Evolutionary conservation across 2,329 filamentous ascomycete genomes (phyloP).

Genomic region (Penicillium corylophilum): DNA sequence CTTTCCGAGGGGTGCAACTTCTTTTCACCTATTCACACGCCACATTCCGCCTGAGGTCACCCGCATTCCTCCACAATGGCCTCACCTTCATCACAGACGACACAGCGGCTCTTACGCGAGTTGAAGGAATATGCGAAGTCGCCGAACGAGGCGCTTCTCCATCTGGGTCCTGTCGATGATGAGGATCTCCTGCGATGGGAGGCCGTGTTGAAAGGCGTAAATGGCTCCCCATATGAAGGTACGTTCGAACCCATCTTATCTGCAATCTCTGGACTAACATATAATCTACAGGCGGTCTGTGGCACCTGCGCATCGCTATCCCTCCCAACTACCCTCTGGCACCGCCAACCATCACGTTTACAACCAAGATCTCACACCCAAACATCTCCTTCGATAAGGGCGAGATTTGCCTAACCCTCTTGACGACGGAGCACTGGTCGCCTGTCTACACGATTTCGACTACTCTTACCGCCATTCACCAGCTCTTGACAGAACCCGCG

Average conservation of each 20-base stretch:
- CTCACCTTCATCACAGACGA: constrained; percentile 36
- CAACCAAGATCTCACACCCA: constrained; percentile 81
- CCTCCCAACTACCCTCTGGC: constrained; percentile 75
- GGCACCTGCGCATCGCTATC: constrained; percentile 76
- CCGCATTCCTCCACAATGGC: constrained; percentile 22
- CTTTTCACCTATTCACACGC: background rate
- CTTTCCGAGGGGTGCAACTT: constrained; percentile 2
- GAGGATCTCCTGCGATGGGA: constrained; percentile 60
- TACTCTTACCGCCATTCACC: constrained; percentile 49
- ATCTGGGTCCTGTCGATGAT: constrained; percentile 58
- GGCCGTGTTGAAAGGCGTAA: constrained; percentile 60
- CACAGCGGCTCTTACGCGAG: constrained; percentile 63
- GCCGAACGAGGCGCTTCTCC: constrained; percentile 57
- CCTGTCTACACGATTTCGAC: constrained; percentile 73
- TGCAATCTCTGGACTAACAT: no score
- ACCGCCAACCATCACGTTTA: constrained; percentile 76
- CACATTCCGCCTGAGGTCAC: constrained; percentile 5
- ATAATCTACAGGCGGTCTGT: constrained; percentile 63
- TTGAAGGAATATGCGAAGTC: constrained; percentile 57
- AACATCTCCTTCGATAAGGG: constrained; percentile 74
- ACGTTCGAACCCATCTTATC: background rate
- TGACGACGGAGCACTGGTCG: constrained; percentile 72
- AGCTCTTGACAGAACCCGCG: constrained; percentile 46
- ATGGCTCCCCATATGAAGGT: constrained; percentile 62
- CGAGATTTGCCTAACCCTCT: constrained; percentile 90